Conservation (phyloP, 495 filamentous ascomycete genomes). For the Xylaria curta region DNA sequence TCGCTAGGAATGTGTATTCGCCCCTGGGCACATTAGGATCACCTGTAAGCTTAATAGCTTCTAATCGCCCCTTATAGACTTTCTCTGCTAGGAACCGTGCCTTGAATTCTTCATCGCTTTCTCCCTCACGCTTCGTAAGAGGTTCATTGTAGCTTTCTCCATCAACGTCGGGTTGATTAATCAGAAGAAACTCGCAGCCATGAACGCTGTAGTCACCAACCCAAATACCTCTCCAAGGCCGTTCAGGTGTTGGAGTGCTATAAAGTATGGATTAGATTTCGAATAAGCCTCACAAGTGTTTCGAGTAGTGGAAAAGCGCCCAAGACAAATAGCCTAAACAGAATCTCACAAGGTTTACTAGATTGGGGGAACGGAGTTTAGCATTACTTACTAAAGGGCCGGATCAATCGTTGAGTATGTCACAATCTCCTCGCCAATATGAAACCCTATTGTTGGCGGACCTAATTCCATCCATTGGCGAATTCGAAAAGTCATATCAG, state of each 20-base stretch:
- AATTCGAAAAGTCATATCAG: constrained; percentile 71
- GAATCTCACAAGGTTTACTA: neutral
- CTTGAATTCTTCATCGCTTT: constrained; percentile 50
- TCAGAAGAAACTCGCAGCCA: constrained; percentile 85
- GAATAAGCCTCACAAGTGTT: neutral
- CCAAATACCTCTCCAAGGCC: constrained; percentile 89
- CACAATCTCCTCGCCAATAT: constrained; percentile 67
- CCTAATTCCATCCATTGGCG: constrained; percentile 69
- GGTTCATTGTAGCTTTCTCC: constrained; percentile 39
- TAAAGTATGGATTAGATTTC: neutral
- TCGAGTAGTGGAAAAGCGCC: neutral
- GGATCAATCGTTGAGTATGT: constrained; percentile 80
- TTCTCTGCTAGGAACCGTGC: constrained; percentile 43
- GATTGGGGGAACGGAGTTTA: neutral
- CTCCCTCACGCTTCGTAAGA: constrained; percentile 38
- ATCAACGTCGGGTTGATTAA: constrained; percentile 69
- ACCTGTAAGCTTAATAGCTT: constrained; percentile 89
- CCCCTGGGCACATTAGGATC: constrained; percentile 89
- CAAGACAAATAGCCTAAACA: neutral
- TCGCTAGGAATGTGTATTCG: constrained; percentile 76
- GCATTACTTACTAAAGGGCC: constrained; percentile 56
- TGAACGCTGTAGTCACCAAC: constrained; percentile 88
- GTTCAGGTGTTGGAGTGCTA: constrained; percentile 71
- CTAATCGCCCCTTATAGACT: constrained; percentile 65
- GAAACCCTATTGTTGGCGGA: constrained; percentile 49